Base-by-base conservation (phyloP, 176 grass and related monocot species). In the Neostapfia colusana region DNA sequence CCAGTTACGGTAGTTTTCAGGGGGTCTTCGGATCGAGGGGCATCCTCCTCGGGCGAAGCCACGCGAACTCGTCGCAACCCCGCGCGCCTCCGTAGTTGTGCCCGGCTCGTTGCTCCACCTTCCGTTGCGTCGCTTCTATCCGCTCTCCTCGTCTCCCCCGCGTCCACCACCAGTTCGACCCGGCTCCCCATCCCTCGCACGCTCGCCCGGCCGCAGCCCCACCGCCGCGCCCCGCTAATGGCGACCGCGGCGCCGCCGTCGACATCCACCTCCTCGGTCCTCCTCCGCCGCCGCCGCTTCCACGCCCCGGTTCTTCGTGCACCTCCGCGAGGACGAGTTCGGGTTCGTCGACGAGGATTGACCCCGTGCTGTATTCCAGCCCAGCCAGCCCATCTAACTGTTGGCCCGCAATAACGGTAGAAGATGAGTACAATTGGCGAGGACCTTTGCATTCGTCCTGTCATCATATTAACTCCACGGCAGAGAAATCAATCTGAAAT, bases 271-370 rank as follows among this genome's bases (percentile, higher is more conserved):
- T 91, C 82, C 69, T 80, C 85, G 18, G 61, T 90, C 31, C 75
- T 79, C 84, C 69, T 80, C 59, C 78, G 61, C 63, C 49, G 59
- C 63, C 57, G 79, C 51, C 67, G 80, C 38, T 48, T 75, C 55
- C 70, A 75, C 0, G 28, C 38, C 12, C 76, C 85, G 83, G 70
- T 83, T 99, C 86, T 82, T 99, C 67, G 80, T 74, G 31, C 95
- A 99, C 78, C 91, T 99, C 21, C 85, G 84, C 60, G 95, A 99
- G 74, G 95, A 99, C 79, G 95, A 99, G 83, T 99, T 99, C 68
- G 95, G 95, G 85, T 92, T 90, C 84, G 70, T 91, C 75, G 73
- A 15, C 1, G 74, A 65, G 2, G 76, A 78, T 8, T 88, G 67
- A 84, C 18, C 6, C 2, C 36, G 61, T 26, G 15, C 21, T 50